phyloP scores from a whole-genome alignment of 2,329 filamentous ascomycete genomes.

The Fusarium agapanthi region DNA sequence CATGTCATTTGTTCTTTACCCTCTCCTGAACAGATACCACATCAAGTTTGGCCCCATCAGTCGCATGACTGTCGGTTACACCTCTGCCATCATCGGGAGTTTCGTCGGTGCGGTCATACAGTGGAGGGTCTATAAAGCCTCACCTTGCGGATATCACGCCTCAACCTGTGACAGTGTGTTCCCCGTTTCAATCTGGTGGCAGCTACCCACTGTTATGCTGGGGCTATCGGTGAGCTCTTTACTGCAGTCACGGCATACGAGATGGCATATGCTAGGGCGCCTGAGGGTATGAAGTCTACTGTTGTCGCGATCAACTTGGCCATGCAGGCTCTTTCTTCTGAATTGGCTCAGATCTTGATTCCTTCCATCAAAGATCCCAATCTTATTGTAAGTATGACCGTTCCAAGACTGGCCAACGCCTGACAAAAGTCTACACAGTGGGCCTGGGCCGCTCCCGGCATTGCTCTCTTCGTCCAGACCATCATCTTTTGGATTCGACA shows the following conservation, averaged over 20 bases:
- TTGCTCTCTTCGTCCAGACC: background rate
- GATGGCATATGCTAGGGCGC: constrained; percentile 60
- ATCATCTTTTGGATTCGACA: background rate
- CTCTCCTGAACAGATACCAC: constrained; percentile 58
- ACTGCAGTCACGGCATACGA: constrained; percentile 38
- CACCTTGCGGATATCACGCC: background rate
- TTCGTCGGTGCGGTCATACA: background rate
- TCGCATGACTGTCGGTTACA: constrained; percentile 64
- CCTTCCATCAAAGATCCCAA: constrained; percentile 48
- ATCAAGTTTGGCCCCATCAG: constrained; percentile 67
- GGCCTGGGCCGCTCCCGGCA: background rate
- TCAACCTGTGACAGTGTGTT: background rate
- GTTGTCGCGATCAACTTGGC: constrained; percentile 60
- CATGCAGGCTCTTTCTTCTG: constrained; percentile 57
- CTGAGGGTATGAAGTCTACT: constrained; percentile 60
- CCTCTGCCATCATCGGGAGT: constrained; percentile 53
- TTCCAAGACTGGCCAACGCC: background rate
- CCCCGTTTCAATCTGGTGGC: background rate
- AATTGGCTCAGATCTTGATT: constrained; percentile 50
- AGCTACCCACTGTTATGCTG: background rate
- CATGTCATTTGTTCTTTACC: constrained; percentile 58
- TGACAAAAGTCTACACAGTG: background rate
- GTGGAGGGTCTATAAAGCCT: background rate
- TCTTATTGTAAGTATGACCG: background rate
- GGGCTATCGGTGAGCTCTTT: constrained; percentile 34